Evolutionary conservation across 2,329 filamentous ascomycete species (phyloP).

Genomic region (Dothistroma pini): DNA sequence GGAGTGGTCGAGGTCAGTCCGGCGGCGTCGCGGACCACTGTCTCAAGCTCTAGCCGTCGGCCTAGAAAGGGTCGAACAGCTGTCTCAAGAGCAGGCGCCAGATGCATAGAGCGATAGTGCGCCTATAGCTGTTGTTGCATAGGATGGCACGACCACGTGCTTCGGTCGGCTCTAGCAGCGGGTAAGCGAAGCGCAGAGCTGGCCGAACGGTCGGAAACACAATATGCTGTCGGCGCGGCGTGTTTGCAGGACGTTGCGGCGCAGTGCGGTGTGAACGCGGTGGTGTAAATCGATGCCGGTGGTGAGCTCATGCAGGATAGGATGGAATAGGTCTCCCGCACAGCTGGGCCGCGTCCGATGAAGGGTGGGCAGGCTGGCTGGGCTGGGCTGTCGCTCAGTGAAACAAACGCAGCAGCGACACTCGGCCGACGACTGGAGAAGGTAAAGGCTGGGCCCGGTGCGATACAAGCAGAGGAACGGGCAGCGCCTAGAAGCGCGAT

Average conservation of each 20-base stretch:
- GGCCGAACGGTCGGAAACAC: neutral
- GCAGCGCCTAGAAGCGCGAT: neutral
- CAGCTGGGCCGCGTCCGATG: neutral
- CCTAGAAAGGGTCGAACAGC: conserved; percentile 30
- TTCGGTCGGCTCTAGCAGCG: conserved; percentile 5
- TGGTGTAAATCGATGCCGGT: neutral
- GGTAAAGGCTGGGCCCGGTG: neutral
- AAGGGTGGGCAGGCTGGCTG: neutral
- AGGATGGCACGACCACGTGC: conserved; percentile 18
- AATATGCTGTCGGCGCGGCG: neutral
- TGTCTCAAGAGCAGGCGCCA: conserved; percentile 21
- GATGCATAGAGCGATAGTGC: conserved; percentile 29
- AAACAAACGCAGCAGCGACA: neutral
- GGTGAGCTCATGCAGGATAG: neutral
- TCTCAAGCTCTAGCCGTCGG: conserved; percentile 21
- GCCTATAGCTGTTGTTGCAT: conserved; percentile 6
- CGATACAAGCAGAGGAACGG: neutral
- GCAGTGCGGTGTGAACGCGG: neutral
- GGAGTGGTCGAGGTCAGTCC: conserved; percentile 35
- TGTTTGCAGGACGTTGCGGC: neutral
- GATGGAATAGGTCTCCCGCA: neutral
- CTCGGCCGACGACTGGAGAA: neutral
- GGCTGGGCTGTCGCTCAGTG: neutral
- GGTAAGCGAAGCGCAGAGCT: neutral
- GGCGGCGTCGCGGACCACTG: conserved; percentile 13